Evolutionary conservation across 495 filamentous ascomycete species (phyloP), one percentile per base, ranked within the genome.

Genomic region (Aspergillus wentii): DNA sequence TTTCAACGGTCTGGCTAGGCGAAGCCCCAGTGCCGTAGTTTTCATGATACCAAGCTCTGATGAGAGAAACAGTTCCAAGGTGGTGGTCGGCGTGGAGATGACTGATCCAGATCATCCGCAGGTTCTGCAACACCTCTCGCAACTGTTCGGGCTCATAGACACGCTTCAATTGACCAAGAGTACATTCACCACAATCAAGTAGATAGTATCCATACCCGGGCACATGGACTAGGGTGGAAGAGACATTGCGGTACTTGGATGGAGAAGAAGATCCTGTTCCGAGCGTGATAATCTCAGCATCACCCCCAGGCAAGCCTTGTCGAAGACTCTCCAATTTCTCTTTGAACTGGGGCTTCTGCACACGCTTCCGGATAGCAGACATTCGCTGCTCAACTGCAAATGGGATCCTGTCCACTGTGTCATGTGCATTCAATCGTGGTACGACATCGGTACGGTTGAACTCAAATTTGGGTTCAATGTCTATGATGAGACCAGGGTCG

Each of bases 21-120:
- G 52, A 39, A 20, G 36, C 38, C 18, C 45, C 46, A 15, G 57
- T 35, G 8, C 51, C 36, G 33, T 72, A 75, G 42, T 68, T 80
- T 23, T 61, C 65, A 13, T 68, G 51, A 41, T 83, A 80, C 79
- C 87, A 91, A 13, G 85, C 85, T 55, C 73, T 82, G 51, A 99
- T 82, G 17, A 96, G 64, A 13, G 82, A 73, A 17, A 72, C 71
- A 0, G 80, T 86, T 20, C 92, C 92, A 14, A 97, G 75, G 52
- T 99, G 92, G 60, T 99, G 92, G 65, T 99, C 92, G 18, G 92
- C 92, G 53, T 99, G 92, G 35, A 91, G 62, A 60, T 99, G 92
- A 52, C 85, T 91, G 54, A 99, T 91, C 83, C 86, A 96, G 37
- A 99, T 84, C 46, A 78, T 74, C 25, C 83, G 85, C 17, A 99